Base-by-base conservation (phyloP, 352 stramenopile genomes). In the Peronospora farinosa region DNA sequence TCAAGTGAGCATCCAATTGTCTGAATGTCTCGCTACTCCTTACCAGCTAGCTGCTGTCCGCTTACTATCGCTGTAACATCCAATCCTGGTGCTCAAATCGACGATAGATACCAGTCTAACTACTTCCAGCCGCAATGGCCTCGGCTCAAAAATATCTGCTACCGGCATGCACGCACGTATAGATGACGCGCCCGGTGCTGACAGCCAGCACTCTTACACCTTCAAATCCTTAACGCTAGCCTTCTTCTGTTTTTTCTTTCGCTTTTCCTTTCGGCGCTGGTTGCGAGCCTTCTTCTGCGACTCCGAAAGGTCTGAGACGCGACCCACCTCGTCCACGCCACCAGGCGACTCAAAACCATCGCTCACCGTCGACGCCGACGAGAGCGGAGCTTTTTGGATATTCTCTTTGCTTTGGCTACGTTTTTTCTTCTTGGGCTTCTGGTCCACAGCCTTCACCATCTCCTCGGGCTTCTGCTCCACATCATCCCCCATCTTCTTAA, bases 181-280 rank as follows among this genome's bases (percentile, higher is more conserved):
- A 21, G 32, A 68, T 50, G 49, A 69, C 53, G 40, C 51, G 13
- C 28, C 5, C 23, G 17, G 38, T 63, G 45, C 64, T 63, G 36
- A 71, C 51, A 33, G 54, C 58, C 41, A 21, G 33, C 33, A n/a
- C 33, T 11, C 10, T 54, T 61, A 67, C 16, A 40, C 48, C 32
- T 73, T 54, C 52, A 53, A 45, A 39, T 59, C 51, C 37, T 32
- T 61, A 23, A 56, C 63, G 11, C 49, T 48, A 52, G 83, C 55
- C 64, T 84, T 85, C 47, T 78, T 63, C 32, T 60, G 66, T 45
- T 80, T 81, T 62, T 84, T 84, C 69, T 82, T 86, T 27, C 78
- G 72, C 70, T 89, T 89, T 47, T 84, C 70, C 68, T 86, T 86
- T 54, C 78, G 75, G 46, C 74, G 74, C 48, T 72, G 60, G 68